phyloP scores from a whole-genome alignment of 2,329 filamentous ascomycete species.

The Ascochyta pisi region DNA sequence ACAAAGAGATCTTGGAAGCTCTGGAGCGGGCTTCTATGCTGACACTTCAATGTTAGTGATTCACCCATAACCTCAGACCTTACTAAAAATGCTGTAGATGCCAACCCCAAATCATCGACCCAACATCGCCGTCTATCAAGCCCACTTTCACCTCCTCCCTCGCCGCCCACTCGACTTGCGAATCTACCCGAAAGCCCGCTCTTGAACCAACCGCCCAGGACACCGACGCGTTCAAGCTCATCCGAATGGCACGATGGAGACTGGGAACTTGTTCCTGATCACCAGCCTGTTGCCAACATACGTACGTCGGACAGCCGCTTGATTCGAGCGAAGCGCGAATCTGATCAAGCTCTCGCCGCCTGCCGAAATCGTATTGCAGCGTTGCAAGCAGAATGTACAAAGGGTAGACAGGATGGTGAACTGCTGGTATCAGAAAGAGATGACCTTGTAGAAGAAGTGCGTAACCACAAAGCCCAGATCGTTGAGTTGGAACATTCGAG shows the following conservation, averaged over 20 bases:
- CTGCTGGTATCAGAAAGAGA: conserved; percentile 27
- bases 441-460: conserved; percentile 37
- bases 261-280: conserved; percentile 21
- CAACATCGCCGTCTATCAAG: conserved; percentile 30
- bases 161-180: conserved; percentile 36
- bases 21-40: conserved; percentile 46
- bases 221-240: conserved; percentile 31
- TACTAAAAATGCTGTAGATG: conserved; percentile 29
- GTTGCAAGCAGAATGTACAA: conserved; percentile 41
- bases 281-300: conserved; percentile 24
- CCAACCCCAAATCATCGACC: conserved; percentile 30
- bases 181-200: conserved; percentile 22
- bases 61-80: background rate
- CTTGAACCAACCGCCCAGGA: conserved; percentile 23
- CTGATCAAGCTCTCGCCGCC: conserved; percentile 45
- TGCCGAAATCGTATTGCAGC: conserved; percentile 45
- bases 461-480: conserved; percentile 39
- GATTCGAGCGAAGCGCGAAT: conserved; percentile 47
- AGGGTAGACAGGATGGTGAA: conserved; percentile 32
- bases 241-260: conserved; percentile 35
- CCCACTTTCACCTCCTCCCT: conserved; percentile 44
- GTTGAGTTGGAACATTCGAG: conserved; percentile 38
- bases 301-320: conserved; percentile 44
- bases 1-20: conserved; percentile 46
- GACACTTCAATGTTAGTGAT: conserved; percentile 45